These are phyloP conservation scores for Suillus clintonianus DNA, from an alignment of 768 basidiomycete genomes.

Conservation along the genomic window DNA sequence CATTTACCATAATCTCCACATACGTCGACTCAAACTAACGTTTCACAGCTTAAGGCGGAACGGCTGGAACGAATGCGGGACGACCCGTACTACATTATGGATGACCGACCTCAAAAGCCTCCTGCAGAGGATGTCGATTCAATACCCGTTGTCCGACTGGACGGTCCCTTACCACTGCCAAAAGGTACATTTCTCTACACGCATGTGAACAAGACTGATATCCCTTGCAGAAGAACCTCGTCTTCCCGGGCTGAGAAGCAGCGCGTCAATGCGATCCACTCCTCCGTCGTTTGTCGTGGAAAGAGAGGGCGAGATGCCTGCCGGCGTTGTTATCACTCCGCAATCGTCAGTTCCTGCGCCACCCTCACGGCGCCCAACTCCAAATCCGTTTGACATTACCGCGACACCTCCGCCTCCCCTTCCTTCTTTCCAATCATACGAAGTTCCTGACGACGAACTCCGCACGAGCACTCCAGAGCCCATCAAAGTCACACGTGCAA, in stretches of 20 bases:
- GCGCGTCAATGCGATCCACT: slow-evolving; percentile 38
- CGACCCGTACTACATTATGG: slow-evolving; percentile 91
- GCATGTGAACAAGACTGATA: slow-evolving; percentile 19
- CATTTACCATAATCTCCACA: background rate
- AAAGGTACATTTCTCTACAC: slow-evolving; percentile 26
- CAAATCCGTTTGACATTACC: slow-evolving; percentile 29
- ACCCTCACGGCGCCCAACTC: slow-evolving; percentile 23
- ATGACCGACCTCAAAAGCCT: slow-evolving; percentile 48
- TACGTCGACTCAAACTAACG: slow-evolving; percentile 9
- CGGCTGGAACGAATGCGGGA: slow-evolving; percentile 75
- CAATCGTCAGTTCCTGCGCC: slow-evolving; percentile 30
- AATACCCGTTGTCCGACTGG: slow-evolving; percentile 87
- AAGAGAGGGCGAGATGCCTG: slow-evolving; percentile 85
- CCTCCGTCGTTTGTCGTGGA: slow-evolving; percentile 65
- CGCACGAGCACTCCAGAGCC: slow-evolving; percentile 64
- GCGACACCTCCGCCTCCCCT: slow-evolving; percentile 38
- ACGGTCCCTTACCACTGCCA: slow-evolving; percentile 54
- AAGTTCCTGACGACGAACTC: slow-evolving; percentile 46
- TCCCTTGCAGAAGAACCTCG: slow-evolving; percentile 38
- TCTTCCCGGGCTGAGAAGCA: slow-evolving; percentile 47
- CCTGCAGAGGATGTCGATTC: slow-evolving; percentile 72
- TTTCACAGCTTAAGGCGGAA: slow-evolving; percentile 67
- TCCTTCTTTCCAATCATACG: slow-evolving; percentile 54
- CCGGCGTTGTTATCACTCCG: slow-evolving; percentile 39
- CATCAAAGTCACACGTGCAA: slow-evolving; percentile 73